Evolutionary conservation across 352 stramenopile genomes (phyloP), one percentile per base, ranked within the genome.

Genomic region (Phytophthora megakarya): DNA sequence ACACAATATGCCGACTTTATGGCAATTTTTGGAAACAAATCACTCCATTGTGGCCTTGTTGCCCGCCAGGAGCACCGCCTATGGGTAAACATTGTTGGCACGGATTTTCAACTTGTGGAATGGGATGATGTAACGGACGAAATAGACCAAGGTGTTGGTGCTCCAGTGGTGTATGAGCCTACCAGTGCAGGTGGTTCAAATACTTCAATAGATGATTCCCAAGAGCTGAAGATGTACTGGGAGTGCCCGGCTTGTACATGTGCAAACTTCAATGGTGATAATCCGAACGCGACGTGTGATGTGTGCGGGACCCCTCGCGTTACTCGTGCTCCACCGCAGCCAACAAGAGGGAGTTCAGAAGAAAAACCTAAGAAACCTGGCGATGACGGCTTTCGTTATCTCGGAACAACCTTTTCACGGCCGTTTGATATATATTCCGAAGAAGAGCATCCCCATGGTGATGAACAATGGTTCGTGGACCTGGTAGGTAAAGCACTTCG

Each of bases 11-110:
- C 75, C 15, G 89, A 97, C 46, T 97, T 95, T 52, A 90, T 88
- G 59, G 70, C 71, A 15, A 80, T 94, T 56, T 96, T 96, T 64
- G 88, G 88, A 4, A 92, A 84, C 50, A 87, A 90, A 47, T 89
- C 88, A 19, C 80, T 95, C 49, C 89, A 97, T 35, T 97, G 89
- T 40, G 89, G 89, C 9, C 81, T 97, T 39, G 88, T 97, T 26
- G 75, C 84, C 10, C 80, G 84, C 10, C 86, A 97, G 52, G 84
- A 95, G 18, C 87, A 97, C 67, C 86, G 89, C 0, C 35, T 93
- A 7, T 96, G 89, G 89, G 83, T 97, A 22, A 95, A 95, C 51
- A 88, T 97, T 62, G 85, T 97, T 13, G 86, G 88, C 0, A 93
- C 88, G 0, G 76, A 95, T 58, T 96, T 88, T 38, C 84, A 97